Evolutionary conservation across 768 basidiomycete species (phyloP).

Genomic region (Naganishia onofrii): DNA sequence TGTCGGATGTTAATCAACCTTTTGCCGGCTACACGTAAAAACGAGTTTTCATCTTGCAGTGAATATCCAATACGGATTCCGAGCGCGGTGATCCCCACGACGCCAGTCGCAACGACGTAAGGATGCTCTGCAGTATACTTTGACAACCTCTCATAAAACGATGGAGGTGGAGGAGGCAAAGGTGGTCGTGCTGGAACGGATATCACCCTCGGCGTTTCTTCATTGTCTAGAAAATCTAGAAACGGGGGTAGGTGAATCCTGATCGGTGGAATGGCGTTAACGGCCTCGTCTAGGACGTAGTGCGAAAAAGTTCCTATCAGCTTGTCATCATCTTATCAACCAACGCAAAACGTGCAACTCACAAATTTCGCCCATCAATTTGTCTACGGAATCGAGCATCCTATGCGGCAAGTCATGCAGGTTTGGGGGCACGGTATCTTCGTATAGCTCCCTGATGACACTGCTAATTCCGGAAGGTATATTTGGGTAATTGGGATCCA

Average conservation of each 20-base stretch:
- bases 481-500: neutral
- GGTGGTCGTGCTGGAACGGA: slow-evolving; percentile 42
- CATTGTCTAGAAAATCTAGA: slow-evolving; percentile 42
- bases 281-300: slow-evolving; percentile 42
- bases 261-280: slow-evolving; percentile 45
- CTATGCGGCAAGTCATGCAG: slow-evolving; percentile 46
- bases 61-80: slow-evolving; percentile 14
- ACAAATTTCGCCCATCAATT: slow-evolving; percentile 47
- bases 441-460: slow-evolving; percentile 8
- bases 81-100: slow-evolving; percentile 1
- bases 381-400: slow-evolving; percentile 46
- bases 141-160: neutral
- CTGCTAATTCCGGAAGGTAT: neutral
- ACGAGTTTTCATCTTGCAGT: slow-evolving; percentile 17
- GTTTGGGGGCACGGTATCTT: slow-evolving; percentile 42
- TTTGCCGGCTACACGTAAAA: neutral
- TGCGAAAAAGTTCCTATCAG: too few relatives aligned
- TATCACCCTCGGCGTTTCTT: neutral
- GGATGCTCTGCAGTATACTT: slow-evolving; percentile 1
- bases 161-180: slow-evolving; percentile 26
- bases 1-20: slow-evolving; percentile 1
- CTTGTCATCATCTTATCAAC: too few relatives aligned
- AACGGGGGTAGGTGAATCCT: slow-evolving; percentile 45
- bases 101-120: neutral
- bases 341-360: slow-evolving; percentile 27